A percentile compares a stretch with the other conserved stretches of the same genome.
Conservation (phyloP, 805 yeast species). For the Saccharomyces kudriavzevii region DNA sequence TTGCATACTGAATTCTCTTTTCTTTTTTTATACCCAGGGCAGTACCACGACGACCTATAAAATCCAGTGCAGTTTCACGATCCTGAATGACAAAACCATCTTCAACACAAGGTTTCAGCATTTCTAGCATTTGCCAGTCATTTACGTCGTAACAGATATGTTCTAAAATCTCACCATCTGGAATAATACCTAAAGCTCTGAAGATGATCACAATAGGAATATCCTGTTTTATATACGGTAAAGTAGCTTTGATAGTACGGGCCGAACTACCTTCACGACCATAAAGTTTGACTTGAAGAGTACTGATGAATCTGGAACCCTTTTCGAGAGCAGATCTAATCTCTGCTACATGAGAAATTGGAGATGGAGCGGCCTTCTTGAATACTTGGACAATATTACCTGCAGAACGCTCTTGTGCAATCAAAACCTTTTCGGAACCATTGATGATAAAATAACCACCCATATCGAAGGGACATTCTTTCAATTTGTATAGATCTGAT, state of each 20-base stretch:
- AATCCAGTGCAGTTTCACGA: constrained; percentile 95
- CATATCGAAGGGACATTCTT: constrained; percentile 99
- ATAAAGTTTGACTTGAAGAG: constrained; percentile 86
- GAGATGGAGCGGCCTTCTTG: constrained; percentile 95
- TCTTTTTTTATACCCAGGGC: constrained; percentile 94
- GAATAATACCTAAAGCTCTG: constrained; percentile 96
- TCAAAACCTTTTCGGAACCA: constrained; percentile 95
- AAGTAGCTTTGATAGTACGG: constrained; percentile 86
- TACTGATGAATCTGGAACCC: constrained; percentile 90
- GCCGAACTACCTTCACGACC: constrained; percentile 70
- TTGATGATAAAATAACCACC: constrained; percentile 98
- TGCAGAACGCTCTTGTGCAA: constrained; percentile 97
- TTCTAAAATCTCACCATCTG: constrained; percentile 97
- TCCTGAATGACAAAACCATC: constrained; percentile 98
- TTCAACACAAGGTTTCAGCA: constrained; percentile 97
- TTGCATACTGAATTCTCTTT: constrained; percentile 96
- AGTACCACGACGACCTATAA: constrained; percentile 96
- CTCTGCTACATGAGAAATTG: constrained; percentile 92
- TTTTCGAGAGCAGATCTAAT: constrained; percentile 94
- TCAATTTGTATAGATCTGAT: constrained; percentile 86
- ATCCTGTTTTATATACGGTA: constrained; percentile 94
- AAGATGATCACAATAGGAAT: constrained; percentile 95
- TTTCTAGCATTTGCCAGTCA: constrained; percentile 99
- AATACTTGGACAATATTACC: constrained; percentile 98
- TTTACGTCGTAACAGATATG: constrained; percentile 96